Conservation (phyloP, 495 filamentous ascomycete species). For the Lasiosphaeria miniovina region DNA sequence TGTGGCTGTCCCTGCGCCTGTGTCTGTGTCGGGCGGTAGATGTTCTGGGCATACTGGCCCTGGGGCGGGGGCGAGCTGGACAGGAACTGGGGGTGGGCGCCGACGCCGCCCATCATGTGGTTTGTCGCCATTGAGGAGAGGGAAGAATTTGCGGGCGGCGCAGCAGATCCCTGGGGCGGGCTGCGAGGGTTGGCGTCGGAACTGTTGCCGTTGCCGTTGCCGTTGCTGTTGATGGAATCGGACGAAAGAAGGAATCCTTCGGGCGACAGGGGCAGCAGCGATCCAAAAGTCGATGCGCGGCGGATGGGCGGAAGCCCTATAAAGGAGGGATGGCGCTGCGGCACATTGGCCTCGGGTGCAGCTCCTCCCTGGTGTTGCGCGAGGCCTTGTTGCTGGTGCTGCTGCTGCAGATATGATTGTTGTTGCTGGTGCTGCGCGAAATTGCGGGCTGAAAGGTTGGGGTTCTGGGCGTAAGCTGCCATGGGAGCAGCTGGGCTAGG, state of each 20-base stretch:
- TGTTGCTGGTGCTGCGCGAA: conserved; percentile 14
- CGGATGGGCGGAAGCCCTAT: conserved; percentile 51
- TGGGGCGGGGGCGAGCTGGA: conserved; percentile 10
- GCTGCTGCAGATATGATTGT: conserved; percentile 17
- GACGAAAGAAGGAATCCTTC: conserved; percentile 3
- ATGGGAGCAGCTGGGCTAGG: conserved; percentile 26
- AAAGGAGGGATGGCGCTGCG: conserved; percentile 37
- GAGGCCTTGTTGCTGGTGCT: conserved; percentile 17
- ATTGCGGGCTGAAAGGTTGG: conserved; percentile 26
- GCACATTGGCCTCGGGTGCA: conserved; percentile 18
- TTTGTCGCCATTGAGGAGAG: conserved; percentile 7
- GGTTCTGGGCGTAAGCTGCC: conserved; percentile 38
- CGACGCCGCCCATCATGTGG: conserved; percentile 6
- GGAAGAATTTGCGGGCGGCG: not conserved
- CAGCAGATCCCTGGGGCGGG: conserved; percentile 10
- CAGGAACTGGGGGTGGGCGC: conserved; percentile 14
- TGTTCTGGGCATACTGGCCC: conserved; percentile 19
- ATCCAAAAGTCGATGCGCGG: conserved; percentile 48
- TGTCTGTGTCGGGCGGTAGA: conserved; percentile 30
- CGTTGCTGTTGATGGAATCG: not conserved
- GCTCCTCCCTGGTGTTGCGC: conserved; percentile 17
- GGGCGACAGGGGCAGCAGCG: conserved; percentile 24
- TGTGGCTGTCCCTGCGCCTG: conserved; percentile 14
- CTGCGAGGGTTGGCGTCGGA: conserved; percentile 1
- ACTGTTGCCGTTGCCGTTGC: conserved; percentile 10